phyloP scores from a whole-genome alignment of 169 alveolate species.

The Eimeria mitis region DNA sequence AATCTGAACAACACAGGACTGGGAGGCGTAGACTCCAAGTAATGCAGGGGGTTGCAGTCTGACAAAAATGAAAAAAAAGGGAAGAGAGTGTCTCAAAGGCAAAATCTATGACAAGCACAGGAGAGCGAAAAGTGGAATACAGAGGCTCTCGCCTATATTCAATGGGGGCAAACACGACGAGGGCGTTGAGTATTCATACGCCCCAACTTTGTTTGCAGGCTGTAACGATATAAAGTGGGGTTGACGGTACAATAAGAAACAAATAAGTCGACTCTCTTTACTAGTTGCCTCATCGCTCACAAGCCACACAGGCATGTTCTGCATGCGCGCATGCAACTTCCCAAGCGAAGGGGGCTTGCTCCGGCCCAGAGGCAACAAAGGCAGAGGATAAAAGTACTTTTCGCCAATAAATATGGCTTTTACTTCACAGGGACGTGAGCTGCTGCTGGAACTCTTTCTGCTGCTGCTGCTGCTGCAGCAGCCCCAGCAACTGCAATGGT shows the following conservation, averaged over 20 bases:
- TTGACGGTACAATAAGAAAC: neutral
- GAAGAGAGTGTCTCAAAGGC: neutral
- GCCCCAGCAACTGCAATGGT: slow-evolving; percentile 2
- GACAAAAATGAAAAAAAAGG: neutral
- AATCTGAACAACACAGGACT: neutral
- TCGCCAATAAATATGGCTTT: neutral
- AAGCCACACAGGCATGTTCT: neutral
- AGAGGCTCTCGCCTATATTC: neutral
- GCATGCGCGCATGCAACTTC: slow-evolving; percentile 36
- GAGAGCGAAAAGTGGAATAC: neutral
- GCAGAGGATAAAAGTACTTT: neutral
- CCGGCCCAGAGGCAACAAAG: neutral
- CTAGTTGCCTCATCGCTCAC: slow-evolving; percentile 26
- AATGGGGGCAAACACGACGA: neutral
- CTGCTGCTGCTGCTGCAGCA: neutral
- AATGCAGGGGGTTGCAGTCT: neutral
- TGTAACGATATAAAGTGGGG: neutral
- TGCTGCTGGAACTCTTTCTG: neutral
- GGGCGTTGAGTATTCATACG: neutral
- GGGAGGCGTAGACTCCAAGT: neutral
- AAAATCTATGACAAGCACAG: neutral
- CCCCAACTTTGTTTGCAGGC: neutral
- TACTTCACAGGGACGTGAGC: neutral
- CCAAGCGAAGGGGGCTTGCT: neutral
- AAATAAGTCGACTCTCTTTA: neutral